These are phyloP conservation scores for Acacia concinna DNA, from an alignment of 331 rosid species.

Conservation along the genomic window DNA sequence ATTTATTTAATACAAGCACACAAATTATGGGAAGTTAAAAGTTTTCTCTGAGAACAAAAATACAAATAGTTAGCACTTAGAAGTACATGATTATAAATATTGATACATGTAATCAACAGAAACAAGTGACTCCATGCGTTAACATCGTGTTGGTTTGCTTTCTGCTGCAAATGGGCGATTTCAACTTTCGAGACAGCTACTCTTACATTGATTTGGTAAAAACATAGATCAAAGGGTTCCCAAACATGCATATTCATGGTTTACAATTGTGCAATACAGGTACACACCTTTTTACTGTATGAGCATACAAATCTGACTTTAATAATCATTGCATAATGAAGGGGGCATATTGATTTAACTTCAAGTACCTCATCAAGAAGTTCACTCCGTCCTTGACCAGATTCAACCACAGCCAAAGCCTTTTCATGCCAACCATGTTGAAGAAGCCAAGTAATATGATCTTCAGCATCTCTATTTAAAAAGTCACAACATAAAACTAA, in stretches of 20 bases:
- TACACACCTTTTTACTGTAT: not conserved
- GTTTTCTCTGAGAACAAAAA: not conserved
- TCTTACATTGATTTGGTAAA: not conserved
- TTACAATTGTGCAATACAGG: not conserved
- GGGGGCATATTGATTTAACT: not conserved
- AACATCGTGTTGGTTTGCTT: not conserved
- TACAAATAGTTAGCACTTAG: constrained; percentile 6
- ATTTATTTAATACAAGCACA: not conserved
- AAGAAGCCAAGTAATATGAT: constrained; percentile 98
- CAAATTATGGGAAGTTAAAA: not conserved
- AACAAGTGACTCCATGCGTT: not conserved
- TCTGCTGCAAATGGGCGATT: not conserved
- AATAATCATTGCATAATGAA: not conserved
- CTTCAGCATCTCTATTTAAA: constrained; percentile 81
- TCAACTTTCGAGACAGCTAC: not conserved
- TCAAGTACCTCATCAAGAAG: constrained; percentile 83
- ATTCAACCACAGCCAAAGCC: constrained; percentile 93
- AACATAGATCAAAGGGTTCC: not conserved
- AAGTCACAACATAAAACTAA: not conserved
- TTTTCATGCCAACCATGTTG: constrained; percentile 97
- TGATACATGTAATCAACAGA: constrained; percentile 11
- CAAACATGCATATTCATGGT: not conserved
- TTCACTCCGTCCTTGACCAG: constrained; percentile 93
- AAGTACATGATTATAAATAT: constrained; percentile 1
- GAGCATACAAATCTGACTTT: not conserved